A percentile compares a stretch with the other conserved stretches of the same genome.
Evolutionary conservation across 176 grass and related monocot species (phyloP).

Genomic region (Microstegium vimineum): DNA sequence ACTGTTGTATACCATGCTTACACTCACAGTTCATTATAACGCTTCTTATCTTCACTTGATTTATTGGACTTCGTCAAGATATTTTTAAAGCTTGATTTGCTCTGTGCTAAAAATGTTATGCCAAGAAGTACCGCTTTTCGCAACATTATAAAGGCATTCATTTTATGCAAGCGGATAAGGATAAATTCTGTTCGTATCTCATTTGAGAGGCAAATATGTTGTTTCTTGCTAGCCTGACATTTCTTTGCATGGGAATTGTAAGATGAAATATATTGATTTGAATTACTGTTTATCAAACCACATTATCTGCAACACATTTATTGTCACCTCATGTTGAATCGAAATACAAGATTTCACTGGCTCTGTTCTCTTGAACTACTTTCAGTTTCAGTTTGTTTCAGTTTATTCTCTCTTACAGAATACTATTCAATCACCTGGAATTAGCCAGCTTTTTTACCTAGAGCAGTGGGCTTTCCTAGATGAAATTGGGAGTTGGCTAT

Average conservation of each 20-base stretch:
- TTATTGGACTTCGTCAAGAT: background rate
- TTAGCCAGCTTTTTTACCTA: no score
- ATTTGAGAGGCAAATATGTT: background rate
- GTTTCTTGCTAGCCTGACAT: background rate
- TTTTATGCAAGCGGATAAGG: background rate
- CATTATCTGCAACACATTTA: background rate
- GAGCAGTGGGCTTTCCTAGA: background rate
- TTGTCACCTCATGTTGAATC: conserved; percentile 5
- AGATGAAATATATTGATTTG: conserved; percentile 3
- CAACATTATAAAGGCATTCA: conserved; percentile 5
- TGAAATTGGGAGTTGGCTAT: background rate
- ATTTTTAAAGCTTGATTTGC: background rate
- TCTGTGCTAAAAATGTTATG: background rate
- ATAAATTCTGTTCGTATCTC: background rate
- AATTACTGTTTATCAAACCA: no score
- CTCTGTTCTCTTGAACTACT: no score
- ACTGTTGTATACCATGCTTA: background rate
- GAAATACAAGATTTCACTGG: conserved; percentile 5
- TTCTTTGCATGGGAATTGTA: background rate
- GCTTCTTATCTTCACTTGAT: background rate
- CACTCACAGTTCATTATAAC: conserved; percentile 1
- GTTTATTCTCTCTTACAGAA: no score
- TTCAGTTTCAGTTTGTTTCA: no score
- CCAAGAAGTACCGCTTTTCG: no score
- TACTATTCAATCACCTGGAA: no score